Base-by-base conservation (phyloP, 2,329 filamentous ascomycete species). In the Alternaria metachromatica region DNA sequence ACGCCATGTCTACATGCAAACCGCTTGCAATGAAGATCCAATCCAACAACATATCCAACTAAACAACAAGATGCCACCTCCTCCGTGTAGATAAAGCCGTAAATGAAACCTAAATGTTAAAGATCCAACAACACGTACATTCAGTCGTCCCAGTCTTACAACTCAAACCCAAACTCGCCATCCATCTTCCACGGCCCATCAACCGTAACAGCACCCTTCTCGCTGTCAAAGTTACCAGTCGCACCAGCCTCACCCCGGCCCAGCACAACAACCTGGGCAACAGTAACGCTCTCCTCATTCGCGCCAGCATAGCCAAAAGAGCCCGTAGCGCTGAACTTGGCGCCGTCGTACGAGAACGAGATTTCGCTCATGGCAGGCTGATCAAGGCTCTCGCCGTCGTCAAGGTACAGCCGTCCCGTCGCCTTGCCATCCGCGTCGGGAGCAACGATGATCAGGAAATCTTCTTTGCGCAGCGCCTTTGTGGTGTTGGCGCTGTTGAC, bases 371-470 rank as follows among this genome's bases (percentile, higher is more conserved):
- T 87, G 1, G 71, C 76, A 3, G 80, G 65, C 78, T 92, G 91
- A 62, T 87, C 81, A 54, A 94, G 71, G 25, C 86, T 89, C 62
- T 89, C 88, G 9, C 93, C 93, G 64, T 96, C 92, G 69, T 96
- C 93, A 6, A 96, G 81, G 76, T 94, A 96, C 60, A 96, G 82
- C 55, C 84, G 83, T 0, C 93, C 93, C 1, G 75, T 78, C 0
- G 93, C 93, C 7, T 81, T 87, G 4, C 90, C 91, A 55, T 90
- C 82, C 1, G 76, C 73, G 6, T 86, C 88, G 0, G 91, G 85
- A 0, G 92, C 90, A 48, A 96, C 85, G 37, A 95, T 73, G 55
- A 96, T 81, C 75, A 90, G 86, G 80, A 95, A 95, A 68, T 89
- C 84, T 70, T 91, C 83, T 68, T 87, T 84, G 45, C 90, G 84